Evolutionary conservation across 179 eudicot genomes (phyloP).

Genomic region (Heliamphora ciliata): DNA sequence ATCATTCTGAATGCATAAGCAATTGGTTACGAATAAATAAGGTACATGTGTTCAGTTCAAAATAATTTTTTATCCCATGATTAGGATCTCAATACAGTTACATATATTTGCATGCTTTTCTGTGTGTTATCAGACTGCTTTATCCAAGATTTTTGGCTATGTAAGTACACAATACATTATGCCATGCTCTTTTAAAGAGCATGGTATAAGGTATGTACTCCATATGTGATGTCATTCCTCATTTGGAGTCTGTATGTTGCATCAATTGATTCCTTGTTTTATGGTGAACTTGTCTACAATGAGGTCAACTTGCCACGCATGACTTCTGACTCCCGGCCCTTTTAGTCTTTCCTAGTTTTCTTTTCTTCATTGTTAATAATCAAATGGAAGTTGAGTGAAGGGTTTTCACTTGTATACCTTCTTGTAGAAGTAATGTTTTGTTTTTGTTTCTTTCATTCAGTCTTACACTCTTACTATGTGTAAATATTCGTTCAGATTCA

Average conservation of each 20-base stretch:
- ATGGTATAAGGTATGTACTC: background rate
- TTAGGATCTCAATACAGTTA: background rate
- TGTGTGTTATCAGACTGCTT: background rate
- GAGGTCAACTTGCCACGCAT: background rate
- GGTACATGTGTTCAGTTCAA: slow-evolving; percentile 32
- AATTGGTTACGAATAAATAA: slow-evolving; percentile 87
- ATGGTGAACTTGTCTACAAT: background rate
- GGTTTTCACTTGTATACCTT: no score
- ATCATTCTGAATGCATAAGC: slow-evolving; percentile 81
- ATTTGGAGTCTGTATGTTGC: background rate
- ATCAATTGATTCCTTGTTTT: background rate
- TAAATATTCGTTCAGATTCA: background rate
- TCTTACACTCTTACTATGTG: background rate
- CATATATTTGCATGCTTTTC: background rate
- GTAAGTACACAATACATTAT: background rate
- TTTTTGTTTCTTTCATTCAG: background rate
- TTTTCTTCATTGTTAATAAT: no score
- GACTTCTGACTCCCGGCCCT: no score
- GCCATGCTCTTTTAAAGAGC: background rate
- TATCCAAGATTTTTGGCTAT: slow-evolving; percentile 1
- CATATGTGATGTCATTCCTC: background rate
- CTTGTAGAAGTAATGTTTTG: no score
- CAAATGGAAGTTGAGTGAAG: no score
- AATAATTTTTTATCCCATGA: background rate
- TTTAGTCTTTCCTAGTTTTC: no score